A percentile compares a stretch with the other conserved stretches of the same genome.
Evolutionary conservation across 2,329 filamentous ascomycete species (phyloP).

Genomic region (Fusarium nygamai): DNA sequence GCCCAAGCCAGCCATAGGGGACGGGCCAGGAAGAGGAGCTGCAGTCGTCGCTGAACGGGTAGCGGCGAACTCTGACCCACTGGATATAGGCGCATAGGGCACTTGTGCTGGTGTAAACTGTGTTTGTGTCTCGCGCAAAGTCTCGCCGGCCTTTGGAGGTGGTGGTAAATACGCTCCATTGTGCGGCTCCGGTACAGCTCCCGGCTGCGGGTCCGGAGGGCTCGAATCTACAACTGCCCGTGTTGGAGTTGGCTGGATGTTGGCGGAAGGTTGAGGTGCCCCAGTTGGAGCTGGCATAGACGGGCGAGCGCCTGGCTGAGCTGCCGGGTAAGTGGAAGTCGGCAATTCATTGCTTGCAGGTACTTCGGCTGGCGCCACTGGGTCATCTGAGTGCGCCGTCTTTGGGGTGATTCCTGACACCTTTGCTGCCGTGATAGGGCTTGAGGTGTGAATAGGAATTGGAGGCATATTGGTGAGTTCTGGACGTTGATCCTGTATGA

Average conservation of each 20-base stretch:
- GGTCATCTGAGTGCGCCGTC: conserved; percentile 48
- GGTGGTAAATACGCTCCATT: conserved; percentile 54
- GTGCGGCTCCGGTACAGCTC: conserved; percentile 60
- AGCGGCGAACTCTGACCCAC: conserved; percentile 53
- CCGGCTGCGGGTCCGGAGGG: conserved; percentile 67
- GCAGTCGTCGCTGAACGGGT: conserved; percentile 58
- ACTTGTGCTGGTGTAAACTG: conserved; percentile 56
- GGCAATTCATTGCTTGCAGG: conserved; percentile 45
- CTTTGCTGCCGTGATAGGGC: conserved; percentile 68
- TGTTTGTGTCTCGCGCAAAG: conserved; percentile 48
- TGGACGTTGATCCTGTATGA: neutral
- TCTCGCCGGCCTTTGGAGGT: conserved; percentile 62
- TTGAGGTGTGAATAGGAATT: conserved; percentile 68
- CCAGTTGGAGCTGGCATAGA: conserved; percentile 57
- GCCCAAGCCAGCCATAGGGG: conserved; percentile 40
- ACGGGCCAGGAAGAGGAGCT: conserved; percentile 43
- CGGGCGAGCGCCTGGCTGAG: conserved; percentile 44
- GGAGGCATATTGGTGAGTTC: conserved; percentile 60
- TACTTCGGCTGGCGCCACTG: conserved; percentile 31
- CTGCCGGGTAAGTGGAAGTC: conserved; percentile 44
- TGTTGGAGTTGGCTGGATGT: conserved; percentile 57
- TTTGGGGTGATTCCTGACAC: conserved; percentile 59
- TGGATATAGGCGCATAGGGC: conserved; percentile 59
- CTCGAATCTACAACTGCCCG: conserved; percentile 46
- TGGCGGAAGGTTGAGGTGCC: conserved; percentile 47